phyloP scores from a whole-genome alignment of 2,329 filamentous ascomycete species.

The Tetracladium maxilliforme region DNA sequence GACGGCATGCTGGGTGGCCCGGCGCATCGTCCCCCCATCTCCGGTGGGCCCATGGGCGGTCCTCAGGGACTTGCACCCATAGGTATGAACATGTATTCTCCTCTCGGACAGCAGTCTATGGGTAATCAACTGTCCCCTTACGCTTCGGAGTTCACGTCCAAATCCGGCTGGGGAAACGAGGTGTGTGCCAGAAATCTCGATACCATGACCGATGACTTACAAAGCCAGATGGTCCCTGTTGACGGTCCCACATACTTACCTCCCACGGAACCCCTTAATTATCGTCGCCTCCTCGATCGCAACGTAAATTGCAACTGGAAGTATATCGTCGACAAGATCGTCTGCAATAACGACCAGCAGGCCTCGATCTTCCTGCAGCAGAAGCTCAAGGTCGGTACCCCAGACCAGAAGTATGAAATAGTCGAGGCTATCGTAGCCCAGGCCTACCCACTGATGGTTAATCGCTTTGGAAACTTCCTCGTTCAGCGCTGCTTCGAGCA shows the following conservation, averaged over 20 bases:
- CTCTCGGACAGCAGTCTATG: slow-evolving; percentile 39
- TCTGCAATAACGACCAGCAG: slow-evolving; percentile 98
- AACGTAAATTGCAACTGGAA: slow-evolving; percentile 98
- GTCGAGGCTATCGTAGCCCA: slow-evolving; percentile 92
- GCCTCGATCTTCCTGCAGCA: slow-evolving; percentile 98
- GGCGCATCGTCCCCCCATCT: no score
- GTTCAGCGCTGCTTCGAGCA: slow-evolving; percentile 99
- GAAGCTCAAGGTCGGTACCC: slow-evolving; percentile 92
- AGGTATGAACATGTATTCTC: no score
- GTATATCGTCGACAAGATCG: slow-evolving; percentile 98
- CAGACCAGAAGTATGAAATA: slow-evolving; percentile 93
- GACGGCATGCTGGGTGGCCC: no score
- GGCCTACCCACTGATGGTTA: slow-evolving; percentile 92
- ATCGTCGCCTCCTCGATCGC: slow-evolving; percentile 84
- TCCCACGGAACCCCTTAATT: slow-evolving; percentile 86
- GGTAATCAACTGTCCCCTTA: slow-evolving; percentile 58
- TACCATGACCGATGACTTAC: slow-evolving; percentile 1
- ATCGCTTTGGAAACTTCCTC: slow-evolving; percentile 96
- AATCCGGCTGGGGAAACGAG: slow-evolving; percentile 40
- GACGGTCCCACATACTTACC: slow-evolving; percentile 68
- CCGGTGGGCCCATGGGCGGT: no score
- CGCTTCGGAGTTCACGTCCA: slow-evolving; percentile 57
- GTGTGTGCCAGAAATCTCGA: slow-evolving; percentile 15
- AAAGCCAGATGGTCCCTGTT: slow-evolving; percentile 25
- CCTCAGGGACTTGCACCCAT: no score